Percentiles rank a stretch among this genome's conserved stretches.
These are phyloP conservation scores for Curvularia verruculosa DNA, from an alignment of 2,329 filamentous ascomycete species.

Conservation along the genomic window DNA sequence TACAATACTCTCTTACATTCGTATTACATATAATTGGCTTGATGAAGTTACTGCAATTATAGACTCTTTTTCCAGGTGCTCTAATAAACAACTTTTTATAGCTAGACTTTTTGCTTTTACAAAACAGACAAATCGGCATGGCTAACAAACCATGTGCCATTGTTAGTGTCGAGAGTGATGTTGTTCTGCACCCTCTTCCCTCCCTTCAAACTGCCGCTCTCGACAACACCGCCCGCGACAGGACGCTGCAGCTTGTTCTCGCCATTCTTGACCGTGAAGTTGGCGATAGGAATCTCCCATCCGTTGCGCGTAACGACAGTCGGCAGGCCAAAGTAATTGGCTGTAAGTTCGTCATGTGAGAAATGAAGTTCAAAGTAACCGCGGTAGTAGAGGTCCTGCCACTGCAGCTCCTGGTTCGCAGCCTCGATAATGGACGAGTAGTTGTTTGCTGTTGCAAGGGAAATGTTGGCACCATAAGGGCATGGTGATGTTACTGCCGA, in stretches of 20 bases:
- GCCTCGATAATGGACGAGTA: slow-evolving; percentile 39
- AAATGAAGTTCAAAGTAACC: slow-evolving; percentile 73
- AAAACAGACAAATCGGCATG: slow-evolving; percentile 33
- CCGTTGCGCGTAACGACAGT: slow-evolving; percentile 65
- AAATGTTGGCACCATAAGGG: slow-evolving; percentile 65
- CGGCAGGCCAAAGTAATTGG: slow-evolving; percentile 69
- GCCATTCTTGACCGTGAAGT: slow-evolving; percentile 70
- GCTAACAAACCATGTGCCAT: slow-evolving; percentile 46
- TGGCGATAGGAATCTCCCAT: slow-evolving; percentile 70
- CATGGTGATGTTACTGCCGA: slow-evolving; percentile 68
- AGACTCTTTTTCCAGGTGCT: neutral
- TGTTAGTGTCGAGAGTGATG: slow-evolving; percentile 42
- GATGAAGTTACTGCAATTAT: neutral
- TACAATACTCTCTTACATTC: neutral
- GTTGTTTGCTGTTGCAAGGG: slow-evolving; percentile 59
- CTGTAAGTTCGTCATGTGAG: slow-evolving; percentile 59
- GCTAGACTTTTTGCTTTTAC: slow-evolving; percentile 6
- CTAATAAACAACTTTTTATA: neutral
- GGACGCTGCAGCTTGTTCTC: slow-evolving; percentile 64
- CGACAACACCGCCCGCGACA: slow-evolving; percentile 57
- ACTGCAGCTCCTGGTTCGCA: slow-evolving; percentile 69
- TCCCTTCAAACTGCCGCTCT: slow-evolving; percentile 64
- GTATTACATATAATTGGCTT: neutral
- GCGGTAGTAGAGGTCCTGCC: slow-evolving; percentile 75
- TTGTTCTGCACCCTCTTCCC: slow-evolving; percentile 47